Evolutionary conservation across 148 eudicot species (phyloP).

Genomic region (Limonium bicolor): DNA sequence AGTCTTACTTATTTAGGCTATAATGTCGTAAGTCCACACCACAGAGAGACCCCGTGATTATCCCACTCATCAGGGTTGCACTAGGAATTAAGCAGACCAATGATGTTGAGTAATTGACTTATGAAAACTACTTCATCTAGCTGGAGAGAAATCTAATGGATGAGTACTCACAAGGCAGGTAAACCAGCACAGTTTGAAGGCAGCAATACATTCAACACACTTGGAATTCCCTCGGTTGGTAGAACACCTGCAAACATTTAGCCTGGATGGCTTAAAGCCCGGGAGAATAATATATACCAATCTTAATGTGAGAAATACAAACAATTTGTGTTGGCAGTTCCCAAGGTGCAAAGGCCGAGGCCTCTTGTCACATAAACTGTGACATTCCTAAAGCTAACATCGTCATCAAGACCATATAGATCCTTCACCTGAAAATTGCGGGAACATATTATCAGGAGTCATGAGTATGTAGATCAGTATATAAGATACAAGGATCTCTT

Average conservation of each 20-base stretch:
- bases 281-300: not conserved
- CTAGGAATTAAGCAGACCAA: too few relatives aligned
- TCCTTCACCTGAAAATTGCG: conserved; percentile 63
- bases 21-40: too few relatives aligned
- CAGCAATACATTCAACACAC: conserved; percentile 71
- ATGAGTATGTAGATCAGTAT: not conserved
- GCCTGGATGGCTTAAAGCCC: not conserved
- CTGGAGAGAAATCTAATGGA: too few relatives aligned
- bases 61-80: too few relatives aligned
- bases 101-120: too few relatives aligned
- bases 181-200: conserved; percentile 75
- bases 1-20: too few relatives aligned
- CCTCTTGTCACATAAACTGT: conserved; percentile 67
- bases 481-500: too few relatives aligned
- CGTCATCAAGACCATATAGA: conserved; percentile 78
- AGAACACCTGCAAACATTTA: conserved; percentile 51
- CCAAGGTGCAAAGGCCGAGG: conserved; percentile 85
- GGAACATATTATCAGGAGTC: not conserved
- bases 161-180: conserved; percentile 59
- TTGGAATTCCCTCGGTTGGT: conserved; percentile 94
- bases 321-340: conserved; percentile 98
- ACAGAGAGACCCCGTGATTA: too few relatives aligned
- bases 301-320: conserved; percentile 2
- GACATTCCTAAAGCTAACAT: conserved; percentile 62
- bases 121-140: too few relatives aligned